phyloP scores from a whole-genome alignment of 441 rosid genomes.

The Corymbia calophylla region DNA sequence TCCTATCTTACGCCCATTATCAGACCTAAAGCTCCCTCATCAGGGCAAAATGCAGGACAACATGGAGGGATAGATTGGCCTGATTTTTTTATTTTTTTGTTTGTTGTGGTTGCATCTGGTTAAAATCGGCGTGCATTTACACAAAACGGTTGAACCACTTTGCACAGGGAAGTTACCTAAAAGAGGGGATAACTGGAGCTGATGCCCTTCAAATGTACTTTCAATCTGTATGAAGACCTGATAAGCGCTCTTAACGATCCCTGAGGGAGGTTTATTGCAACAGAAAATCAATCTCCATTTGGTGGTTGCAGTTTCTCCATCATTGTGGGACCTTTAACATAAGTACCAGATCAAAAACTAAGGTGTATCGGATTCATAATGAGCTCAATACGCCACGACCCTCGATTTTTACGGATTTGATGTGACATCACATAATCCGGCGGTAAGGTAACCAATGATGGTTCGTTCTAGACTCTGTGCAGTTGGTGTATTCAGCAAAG shows the following conservation, averaged over 20 bases:
- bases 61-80: not conserved
- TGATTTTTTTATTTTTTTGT: not conserved
- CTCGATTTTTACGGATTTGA: not conserved
- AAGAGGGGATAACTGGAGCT: not conserved
- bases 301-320: not conserved
- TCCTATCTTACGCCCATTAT: not conserved
- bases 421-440: not conserved
- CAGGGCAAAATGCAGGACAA: not conserved
- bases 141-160: not conserved
- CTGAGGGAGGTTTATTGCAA: not conserved
- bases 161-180: not conserved
- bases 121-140: not conserved
- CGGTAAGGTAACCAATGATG: not conserved
- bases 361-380: not conserved
- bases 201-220: not conserved
- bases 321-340: not conserved
- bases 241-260: not conserved
- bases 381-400: not conserved
- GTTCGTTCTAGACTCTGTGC: not conserved
- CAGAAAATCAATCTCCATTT: not conserved
- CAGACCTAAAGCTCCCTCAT: not conserved
- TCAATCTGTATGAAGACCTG: not conserved
- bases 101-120: not conserved
- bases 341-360: not conserved
- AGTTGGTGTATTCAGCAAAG: not conserved